Evolutionary conservation across 192 early-diverging fungal species (phyloP).

Genomic region (Mortierella alpina): DNA sequence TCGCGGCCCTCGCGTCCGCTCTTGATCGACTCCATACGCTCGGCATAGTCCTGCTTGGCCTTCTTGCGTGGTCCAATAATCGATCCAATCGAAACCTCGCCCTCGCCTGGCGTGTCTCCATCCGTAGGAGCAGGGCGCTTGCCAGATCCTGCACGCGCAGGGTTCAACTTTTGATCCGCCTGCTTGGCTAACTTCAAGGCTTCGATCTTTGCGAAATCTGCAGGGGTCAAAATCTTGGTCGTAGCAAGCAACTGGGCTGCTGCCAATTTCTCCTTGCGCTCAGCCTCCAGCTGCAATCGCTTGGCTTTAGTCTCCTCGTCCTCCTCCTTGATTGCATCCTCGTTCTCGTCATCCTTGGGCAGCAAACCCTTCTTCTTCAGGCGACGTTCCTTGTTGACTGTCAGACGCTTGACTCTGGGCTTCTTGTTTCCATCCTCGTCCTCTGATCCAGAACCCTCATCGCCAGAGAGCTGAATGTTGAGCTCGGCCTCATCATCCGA

Average conservation of each 20-base stretch:
- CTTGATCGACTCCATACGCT: slow-evolving; percentile 87
- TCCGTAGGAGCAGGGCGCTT: slow-evolving; percentile 48
- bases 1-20: slow-evolving; percentile 91
- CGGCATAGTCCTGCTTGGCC: slow-evolving; percentile 92
- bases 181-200: slow-evolving; percentile 77
- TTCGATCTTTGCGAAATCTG: slow-evolving; percentile 90
- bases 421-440: slow-evolving; percentile 59
- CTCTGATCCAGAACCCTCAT: slow-evolving; percentile 57
- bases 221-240: slow-evolving; percentile 84
- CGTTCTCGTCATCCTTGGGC: slow-evolving; percentile 53
- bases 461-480: slow-evolving; percentile 45
- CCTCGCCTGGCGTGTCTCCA: slow-evolving; percentile 22
- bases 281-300: slow-evolving; percentile 44
- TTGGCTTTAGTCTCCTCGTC: slow-evolving; percentile 55
- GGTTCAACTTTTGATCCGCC: slow-evolving; percentile 60
- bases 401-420: slow-evolving; percentile 48
- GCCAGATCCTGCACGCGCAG: slow-evolving; percentile 30
- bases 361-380: slow-evolving; percentile 55
- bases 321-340: slow-evolving; percentile 56
- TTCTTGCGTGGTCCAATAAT: slow-evolving; percentile 77
- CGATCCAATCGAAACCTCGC: slow-evolving; percentile 51
- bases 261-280: slow-evolving; percentile 61
- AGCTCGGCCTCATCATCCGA: slow-evolving; percentile 63
- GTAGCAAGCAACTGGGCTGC: slow-evolving; percentile 59
- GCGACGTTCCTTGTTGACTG: slow-evolving; percentile 58